A percentile compares a stretch with the other conserved stretches of the same genome.
Conservation (phyloP, 169 alveolate species). For the Cystoisospora suis region DNA sequence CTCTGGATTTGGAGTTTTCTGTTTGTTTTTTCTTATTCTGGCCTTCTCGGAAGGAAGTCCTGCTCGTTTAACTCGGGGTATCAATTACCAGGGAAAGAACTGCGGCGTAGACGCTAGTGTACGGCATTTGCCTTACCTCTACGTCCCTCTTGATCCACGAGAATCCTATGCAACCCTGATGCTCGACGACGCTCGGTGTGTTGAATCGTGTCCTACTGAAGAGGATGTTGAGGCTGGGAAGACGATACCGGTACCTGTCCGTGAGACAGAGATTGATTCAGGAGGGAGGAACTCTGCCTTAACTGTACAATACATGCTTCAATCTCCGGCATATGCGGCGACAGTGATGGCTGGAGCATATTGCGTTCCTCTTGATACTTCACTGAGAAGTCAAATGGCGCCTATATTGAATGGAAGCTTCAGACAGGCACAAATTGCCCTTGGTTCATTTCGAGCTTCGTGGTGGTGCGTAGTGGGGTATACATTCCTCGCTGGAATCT, state of each 20-base stretch:
- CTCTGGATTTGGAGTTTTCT: neutral
- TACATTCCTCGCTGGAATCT: slow-evolving; percentile 29
- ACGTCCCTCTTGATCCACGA: slow-evolving; percentile 64
- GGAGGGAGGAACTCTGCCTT: slow-evolving; percentile 22
- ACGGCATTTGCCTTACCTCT: slow-evolving; percentile 50
- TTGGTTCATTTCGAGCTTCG: slow-evolving; percentile 46
- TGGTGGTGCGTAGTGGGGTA: slow-evolving; percentile 52
- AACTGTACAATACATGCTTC: slow-evolving; percentile 48
- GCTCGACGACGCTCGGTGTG: slow-evolving; percentile 55
- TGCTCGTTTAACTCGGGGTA: slow-evolving; percentile 54
- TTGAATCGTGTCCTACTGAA: slow-evolving; percentile 59
- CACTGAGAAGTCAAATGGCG: slow-evolving; percentile 45
- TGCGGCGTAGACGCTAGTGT: slow-evolving; percentile 66
- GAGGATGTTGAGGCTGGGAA: slow-evolving; percentile 55
- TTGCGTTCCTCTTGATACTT: slow-evolving; percentile 65
- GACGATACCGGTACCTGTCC: slow-evolving; percentile 46
- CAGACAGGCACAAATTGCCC: slow-evolving; percentile 62
- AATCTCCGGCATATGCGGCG: slow-evolving; percentile 62
- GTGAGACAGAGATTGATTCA: slow-evolving; percentile 48
- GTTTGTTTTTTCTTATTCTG: slow-evolving; percentile 32
- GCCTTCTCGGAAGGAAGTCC: slow-evolving; percentile 62
- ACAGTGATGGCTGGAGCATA: slow-evolving; percentile 59
- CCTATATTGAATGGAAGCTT: slow-evolving; percentile 24
- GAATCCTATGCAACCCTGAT: slow-evolving; percentile 49
- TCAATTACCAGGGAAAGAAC: slow-evolving; percentile 65